These are phyloP conservation scores for Quercus cerris DNA, from an alignment of 306 rosid genomes.

Conservation along the genomic window DNA sequence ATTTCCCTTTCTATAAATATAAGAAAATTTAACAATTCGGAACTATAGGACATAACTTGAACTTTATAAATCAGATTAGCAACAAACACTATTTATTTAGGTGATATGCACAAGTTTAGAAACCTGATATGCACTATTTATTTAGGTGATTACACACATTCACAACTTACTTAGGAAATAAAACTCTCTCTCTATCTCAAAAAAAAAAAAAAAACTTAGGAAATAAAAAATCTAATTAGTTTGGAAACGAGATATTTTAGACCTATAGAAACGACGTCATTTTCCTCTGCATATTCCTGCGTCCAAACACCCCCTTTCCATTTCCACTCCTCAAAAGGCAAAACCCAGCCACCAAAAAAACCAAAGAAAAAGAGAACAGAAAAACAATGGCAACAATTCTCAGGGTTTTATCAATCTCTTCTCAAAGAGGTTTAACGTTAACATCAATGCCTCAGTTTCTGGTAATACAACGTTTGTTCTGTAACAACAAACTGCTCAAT, in stretches of 20 bases:
- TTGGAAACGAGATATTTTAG: too few species aligned
- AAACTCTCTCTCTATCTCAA: too few species aligned
- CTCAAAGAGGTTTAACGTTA: slow-evolving; percentile 7
- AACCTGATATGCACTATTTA: too few species aligned
- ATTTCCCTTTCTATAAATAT: too few species aligned
- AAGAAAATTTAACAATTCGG: fast-evolving
- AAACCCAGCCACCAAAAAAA: background rate
- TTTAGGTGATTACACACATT: too few species aligned
- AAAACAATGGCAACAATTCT: slow-evolving; percentile 33
- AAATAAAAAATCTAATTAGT: too few species aligned
- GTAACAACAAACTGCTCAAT: slow-evolving; percentile 19
- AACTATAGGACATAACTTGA: too few species aligned
- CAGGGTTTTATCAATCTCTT: slow-evolving; percentile 30
- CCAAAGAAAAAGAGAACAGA: background rate
- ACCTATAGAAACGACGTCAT: background rate
- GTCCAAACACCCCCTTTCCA: background rate
- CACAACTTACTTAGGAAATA: too few species aligned
- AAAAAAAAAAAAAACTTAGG: too few species aligned
- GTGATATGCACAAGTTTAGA: too few species aligned
- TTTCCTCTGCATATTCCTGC: background rate
- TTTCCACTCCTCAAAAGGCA: background rate
- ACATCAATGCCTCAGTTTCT: background rate
- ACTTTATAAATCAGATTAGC: too few species aligned
- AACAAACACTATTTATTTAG: too few species aligned
- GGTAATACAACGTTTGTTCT: slow-evolving; percentile 12